Evolutionary conservation across 2,329 filamentous ascomycete genomes (phyloP).

Genomic region (Didymella sp.): DNA sequence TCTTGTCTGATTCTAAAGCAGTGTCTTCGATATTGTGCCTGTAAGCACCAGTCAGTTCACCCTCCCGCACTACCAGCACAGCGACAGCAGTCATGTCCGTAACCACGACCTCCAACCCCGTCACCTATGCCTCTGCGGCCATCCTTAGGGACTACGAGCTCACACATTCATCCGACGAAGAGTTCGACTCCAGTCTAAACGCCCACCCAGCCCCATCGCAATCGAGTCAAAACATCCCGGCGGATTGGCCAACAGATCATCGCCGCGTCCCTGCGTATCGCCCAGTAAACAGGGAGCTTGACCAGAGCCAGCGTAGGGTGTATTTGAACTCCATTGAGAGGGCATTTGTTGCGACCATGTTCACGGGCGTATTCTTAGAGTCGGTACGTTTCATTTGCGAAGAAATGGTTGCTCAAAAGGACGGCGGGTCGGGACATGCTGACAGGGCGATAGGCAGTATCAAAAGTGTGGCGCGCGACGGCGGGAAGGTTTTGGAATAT

Average conservation of each 20-base stretch:
- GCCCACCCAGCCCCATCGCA: conserved; percentile 40
- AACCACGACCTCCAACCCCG: conserved; percentile 53
- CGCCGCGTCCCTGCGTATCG: conserved; percentile 58
- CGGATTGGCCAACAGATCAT: conserved; percentile 58
- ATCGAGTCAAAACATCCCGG: conserved; percentile 32
- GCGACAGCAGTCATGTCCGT: conserved; percentile 50
- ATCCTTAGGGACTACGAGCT: conserved; percentile 57
- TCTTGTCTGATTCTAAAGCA: background rate
- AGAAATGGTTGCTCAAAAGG: background rate
- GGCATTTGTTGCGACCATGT: conserved; percentile 60
- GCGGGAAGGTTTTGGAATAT: conserved; percentile 59
- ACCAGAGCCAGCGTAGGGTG: conserved; percentile 53
- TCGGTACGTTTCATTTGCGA: conserved; percentile 46
- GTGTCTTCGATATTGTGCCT: background rate
- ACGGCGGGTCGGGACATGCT: background rate
- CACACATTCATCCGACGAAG: conserved; percentile 49
- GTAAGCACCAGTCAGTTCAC: background rate
- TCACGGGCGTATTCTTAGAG: conserved; percentile 56
- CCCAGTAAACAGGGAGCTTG: conserved; percentile 54
- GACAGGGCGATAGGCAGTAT: conserved; percentile 43
- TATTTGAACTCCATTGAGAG: conserved; percentile 55
- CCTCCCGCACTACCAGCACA: conserved; percentile 10
- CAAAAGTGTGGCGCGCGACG: conserved; percentile 60
- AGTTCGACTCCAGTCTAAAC: conserved; percentile 37
- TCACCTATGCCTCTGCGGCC: conserved; percentile 46